Evolutionary conservation across 495 filamentous ascomycete genomes (phyloP).

Genomic region (Aspergillus egyptiacus): DNA sequence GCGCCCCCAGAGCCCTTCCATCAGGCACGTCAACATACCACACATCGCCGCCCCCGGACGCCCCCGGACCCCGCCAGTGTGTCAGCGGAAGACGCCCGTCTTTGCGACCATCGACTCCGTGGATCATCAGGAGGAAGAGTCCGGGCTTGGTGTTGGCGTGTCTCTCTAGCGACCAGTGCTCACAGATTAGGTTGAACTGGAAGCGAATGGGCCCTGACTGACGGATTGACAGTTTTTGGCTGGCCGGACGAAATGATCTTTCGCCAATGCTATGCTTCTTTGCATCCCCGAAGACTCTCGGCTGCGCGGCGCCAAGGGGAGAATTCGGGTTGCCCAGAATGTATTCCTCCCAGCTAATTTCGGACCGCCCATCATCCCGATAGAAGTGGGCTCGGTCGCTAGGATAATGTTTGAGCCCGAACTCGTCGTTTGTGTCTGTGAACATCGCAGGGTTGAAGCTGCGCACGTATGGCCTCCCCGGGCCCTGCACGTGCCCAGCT

Average conservation of each 20-base stretch:
- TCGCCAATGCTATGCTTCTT: slow-evolving; percentile 59
- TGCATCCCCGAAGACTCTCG: slow-evolving; percentile 47
- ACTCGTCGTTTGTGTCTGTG: slow-evolving; percentile 72
- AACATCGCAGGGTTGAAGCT: slow-evolving; percentile 67
- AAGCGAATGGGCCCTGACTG: slow-evolving; percentile 57
- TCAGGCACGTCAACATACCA: slow-evolving; percentile 69
- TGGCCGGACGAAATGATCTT: slow-evolving; percentile 53
- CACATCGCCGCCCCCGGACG: slow-evolving; percentile 57
- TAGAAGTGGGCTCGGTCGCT: slow-evolving; percentile 60
- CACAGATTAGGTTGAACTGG: slow-evolving; percentile 66
- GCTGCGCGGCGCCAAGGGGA: slow-evolving; percentile 35
- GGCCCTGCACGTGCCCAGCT: slow-evolving; percentile 55
- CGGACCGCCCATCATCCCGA: slow-evolving; percentile 51
- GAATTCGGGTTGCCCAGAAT: slow-evolving; percentile 48
- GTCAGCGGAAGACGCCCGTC: slow-evolving; percentile 60
- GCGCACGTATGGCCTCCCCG: slow-evolving; percentile 53
- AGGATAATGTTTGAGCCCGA: slow-evolving; percentile 77
- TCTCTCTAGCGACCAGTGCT: slow-evolving; percentile 66
- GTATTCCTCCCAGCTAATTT: slow-evolving; percentile 74
- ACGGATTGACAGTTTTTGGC: slow-evolving; percentile 52
- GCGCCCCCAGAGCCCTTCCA: slow-evolving; percentile 56
- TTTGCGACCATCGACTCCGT: slow-evolving; percentile 58
- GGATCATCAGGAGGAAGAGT: slow-evolving; percentile 58
- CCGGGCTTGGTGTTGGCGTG: slow-evolving; percentile 59
- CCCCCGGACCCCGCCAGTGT: slow-evolving; percentile 32